Base-by-base conservation (phyloP, 108 stramenopile species). In the Cyclostephanos tholiformis region DNA sequence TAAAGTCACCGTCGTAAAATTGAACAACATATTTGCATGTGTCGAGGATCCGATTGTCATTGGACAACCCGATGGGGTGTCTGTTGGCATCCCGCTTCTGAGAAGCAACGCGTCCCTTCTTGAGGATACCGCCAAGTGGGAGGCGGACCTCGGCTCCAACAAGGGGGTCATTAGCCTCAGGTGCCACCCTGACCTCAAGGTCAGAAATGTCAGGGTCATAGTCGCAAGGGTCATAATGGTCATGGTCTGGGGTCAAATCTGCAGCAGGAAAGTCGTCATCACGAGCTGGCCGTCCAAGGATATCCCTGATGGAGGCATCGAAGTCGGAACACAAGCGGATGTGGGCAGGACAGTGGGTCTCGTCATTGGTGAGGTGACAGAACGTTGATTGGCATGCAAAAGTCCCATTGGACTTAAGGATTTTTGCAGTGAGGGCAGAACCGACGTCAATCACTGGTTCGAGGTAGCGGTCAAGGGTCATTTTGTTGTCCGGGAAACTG, bases 81-180 rank as follows among this genome's bases (percentile, higher is more conserved):
- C 82, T 82, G 63, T 71, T 65, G 20, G 56, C 38, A 29, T 77
- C 51, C 1, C 77, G 55, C 55, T 85, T 85, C 0, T 74, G 72
- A 14, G 57, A n/a, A n/a, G n/a, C n/a, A n/a, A n/a, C n/a, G n/a
- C n/a, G n/a, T n/a, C n/a, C n/a, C n/a, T n/a, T n/a, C n/a, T n/a
- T 17, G 20, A 59, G 14, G 0, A 35, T 25, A 52, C 53, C 63
- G 9, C 77, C 80, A n/a, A 30, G 20, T 13, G 84, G 82, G 0
- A 87, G 17, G 8, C 57, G 16, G 0, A 84, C 78, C 22, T 79
- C 72, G 16, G 72, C 61, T 14, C 57, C 36, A 20, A 86, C 36
- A 14, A 67, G 67, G 14, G 61, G n/a, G 56, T 85, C 84, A 30
- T 43, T 38, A 2, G 14, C 52, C 3, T 67, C 67, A 17, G 49